Evolutionary conservation across 805 yeast species (phyloP), one percentile per base, ranked within the genome.

Genomic region (Lipomyces sp.): DNA sequence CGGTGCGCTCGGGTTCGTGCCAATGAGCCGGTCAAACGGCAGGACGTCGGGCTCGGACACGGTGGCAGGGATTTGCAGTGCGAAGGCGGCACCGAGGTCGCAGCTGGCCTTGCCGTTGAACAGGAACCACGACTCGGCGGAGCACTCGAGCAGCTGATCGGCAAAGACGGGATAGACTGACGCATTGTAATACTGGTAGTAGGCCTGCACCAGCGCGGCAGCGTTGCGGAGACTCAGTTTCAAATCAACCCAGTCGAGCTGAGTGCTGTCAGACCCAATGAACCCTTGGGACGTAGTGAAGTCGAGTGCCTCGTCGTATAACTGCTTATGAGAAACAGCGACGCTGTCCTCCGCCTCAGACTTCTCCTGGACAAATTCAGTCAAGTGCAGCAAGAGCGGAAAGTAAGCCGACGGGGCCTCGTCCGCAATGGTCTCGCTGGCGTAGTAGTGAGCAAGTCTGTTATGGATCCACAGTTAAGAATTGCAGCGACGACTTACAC

Each of bases 61-160:
- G 10, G 48, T 44, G 19, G 60, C 39, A 3, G 64, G 60, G 3
- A 87, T 78, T 64, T 84, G 83, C 49, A 93, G 72, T 2, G 96
- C 95, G 65, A 79, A 93, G 0, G 88, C 76, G 50, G 84, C 95
- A 48, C 80, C 86, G 2, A 82, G 70, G 8, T 83, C 78, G 60
- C 89, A 82, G 62, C 82, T 83, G 1, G 74, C 65, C 23, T 73
- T 71, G 43, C 77, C 77, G 51, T 82, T 80, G 56, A 74, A 74
- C 49, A 70, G 62, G 6, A 81, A 64, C 77, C 86, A 82, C 1
- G 79, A 71, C 4, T 59, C 61, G 4, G 68, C 31, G 68, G 74
- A 67, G 66, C 73, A 4, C 65, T 65, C 53, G 64, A 74, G n/a
- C 22, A 63, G 18, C 51, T 39, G 58, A 67, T 71, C 47, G 52